Evolutionary conservation across 345 rosid species (phyloP), one percentile per base, ranked within the genome.

Genomic region (Heritiera fomes): DNA sequence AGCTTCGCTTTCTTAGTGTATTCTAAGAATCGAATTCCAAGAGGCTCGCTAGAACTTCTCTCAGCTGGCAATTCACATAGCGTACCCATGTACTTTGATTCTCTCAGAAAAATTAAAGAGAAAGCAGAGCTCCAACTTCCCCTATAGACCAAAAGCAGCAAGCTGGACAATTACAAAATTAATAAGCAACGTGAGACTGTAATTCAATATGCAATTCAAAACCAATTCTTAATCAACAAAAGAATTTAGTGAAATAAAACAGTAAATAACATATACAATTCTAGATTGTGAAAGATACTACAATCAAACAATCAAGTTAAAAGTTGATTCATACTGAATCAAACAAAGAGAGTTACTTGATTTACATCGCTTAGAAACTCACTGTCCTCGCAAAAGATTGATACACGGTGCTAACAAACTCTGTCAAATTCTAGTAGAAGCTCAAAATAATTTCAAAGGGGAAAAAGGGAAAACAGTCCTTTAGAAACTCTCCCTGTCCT

Each of bases 11-110:
- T 87, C 79, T 84, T 91, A 15, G 85, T 43, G 47, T 60, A 80
- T 78, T 91, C 97, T 18, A 94, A 49, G 34, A 87, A 85, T 40
- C 83, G 86, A 60, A 96, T 92, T 73, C 97, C 98, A 1, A 81
- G 80, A 6, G 97, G 98, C 88, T 87, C 92, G n/a, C 65, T 78
- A 28, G 55, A 75, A 17, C 53, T 75, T 45, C 8, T 71, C 75
- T 76, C 85, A 13, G 74, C 53, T 8, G 72, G 76, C 3, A 77
- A 66, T 61, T 86, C 89, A n/a, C 77, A 18, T 28, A 80, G 17
- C 12, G 97, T 82, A 84, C 90, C 92, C 98, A 91, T 94, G 20
- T 50, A 76, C 47, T 61, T 63, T 47, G 70, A 47, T 18, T 40
- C 30, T 47, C 78, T 52, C 78, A 15, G 4, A 17, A 41, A 14